These are phyloP conservation scores for Metschnikowia shivogae DNA, from an alignment of 805 yeast genomes.

Conservation along the genomic window DNA sequence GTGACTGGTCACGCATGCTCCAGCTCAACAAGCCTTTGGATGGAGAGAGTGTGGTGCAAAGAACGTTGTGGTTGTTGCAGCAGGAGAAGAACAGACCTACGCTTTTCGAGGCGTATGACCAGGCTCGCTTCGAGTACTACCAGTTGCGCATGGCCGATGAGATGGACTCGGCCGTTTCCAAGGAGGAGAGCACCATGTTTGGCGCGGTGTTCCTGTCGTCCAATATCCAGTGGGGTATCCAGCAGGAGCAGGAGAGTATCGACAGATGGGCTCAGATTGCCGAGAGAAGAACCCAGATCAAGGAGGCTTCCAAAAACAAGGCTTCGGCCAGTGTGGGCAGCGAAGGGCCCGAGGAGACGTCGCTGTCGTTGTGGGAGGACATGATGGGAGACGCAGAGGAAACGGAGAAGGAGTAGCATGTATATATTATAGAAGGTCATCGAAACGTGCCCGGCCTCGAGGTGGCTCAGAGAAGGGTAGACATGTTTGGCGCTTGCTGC, in stretches of 20 bases:
- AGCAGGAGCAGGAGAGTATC: conserved; percentile 65
- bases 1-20: conserved; percentile 76
- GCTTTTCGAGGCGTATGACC: conserved; percentile 70
- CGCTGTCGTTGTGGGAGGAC: conserved; percentile 23
- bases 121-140: conserved; percentile 85
- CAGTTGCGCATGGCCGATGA: conserved; percentile 81
- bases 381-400: conserved; percentile 17
- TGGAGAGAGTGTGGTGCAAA: conserved; percentile 64
- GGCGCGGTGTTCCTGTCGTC: conserved; percentile 71
- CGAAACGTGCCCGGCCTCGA: too few relatives aligned
- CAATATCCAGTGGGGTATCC: conserved; percentile 62
- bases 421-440: conserved; percentile 1
- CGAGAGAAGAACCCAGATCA: conserved; percentile 52
- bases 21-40: conserved; percentile 74
- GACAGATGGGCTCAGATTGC: conserved; percentile 75
- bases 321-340: conserved; percentile 17
- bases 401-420: conserved; percentile 9
- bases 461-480: too few relatives aligned
- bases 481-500: too few relatives aligned
- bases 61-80: conserved; percentile 37
- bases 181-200: conserved; percentile 81
- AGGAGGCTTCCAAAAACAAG: conserved; percentile 41
- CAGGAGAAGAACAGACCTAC: conserved; percentile 21
- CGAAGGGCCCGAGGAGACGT: conserved; percentile 16
- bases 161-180: conserved; percentile 62